Evolutionary conservation across 805 yeast species (phyloP).

Genomic region (Candida awuae): DNA sequence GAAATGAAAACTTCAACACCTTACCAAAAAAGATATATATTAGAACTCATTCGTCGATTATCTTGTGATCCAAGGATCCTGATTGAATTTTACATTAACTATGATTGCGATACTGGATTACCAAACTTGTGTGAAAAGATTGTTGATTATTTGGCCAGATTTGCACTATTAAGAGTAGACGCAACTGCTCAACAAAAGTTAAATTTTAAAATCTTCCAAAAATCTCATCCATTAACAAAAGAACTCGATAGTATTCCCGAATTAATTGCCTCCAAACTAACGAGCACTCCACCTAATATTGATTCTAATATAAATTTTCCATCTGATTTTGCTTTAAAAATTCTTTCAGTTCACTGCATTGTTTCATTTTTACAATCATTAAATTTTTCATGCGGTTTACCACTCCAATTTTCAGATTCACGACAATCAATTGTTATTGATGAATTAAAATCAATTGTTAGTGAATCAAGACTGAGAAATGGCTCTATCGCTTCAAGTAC

Average conservation of each 20-base stretch:
- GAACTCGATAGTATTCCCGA: constrained; percentile 47
- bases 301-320: constrained; percentile 53
- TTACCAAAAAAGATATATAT: constrained; percentile 84
- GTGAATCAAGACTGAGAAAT: constrained; percentile 4
- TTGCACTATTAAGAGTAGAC: constrained; percentile 63
- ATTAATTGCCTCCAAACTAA: constrained; percentile 59
- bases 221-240: constrained; percentile 47
- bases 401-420: constrained; percentile 10
- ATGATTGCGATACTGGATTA: constrained; percentile 81
- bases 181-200: constrained; percentile 61
- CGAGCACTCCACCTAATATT: constrained; percentile 46
- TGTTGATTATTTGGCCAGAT: constrained; percentile 67
- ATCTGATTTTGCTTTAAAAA: constrained; percentile 74
- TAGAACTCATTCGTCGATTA: constrained; percentile 71
- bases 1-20: constrained; percentile 87
- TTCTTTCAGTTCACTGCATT: constrained; percentile 70
- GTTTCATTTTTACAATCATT: constrained; percentile 78
- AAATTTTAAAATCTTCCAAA: constrained; percentile 39
- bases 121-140: constrained; percentile 82
- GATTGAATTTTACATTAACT: constrained; percentile 88
- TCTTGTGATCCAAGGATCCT: constrained; percentile 85
- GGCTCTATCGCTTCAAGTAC: constrained; percentile 24
- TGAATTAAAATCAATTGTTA: constrained; percentile 8
- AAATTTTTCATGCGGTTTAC: constrained; percentile 77
- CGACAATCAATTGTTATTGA: constrained; percentile 1